These are phyloP conservation scores for Septoria linicola DNA, from an alignment of 2,329 filamentous ascomycete genomes.

Conservation along the genomic window DNA sequence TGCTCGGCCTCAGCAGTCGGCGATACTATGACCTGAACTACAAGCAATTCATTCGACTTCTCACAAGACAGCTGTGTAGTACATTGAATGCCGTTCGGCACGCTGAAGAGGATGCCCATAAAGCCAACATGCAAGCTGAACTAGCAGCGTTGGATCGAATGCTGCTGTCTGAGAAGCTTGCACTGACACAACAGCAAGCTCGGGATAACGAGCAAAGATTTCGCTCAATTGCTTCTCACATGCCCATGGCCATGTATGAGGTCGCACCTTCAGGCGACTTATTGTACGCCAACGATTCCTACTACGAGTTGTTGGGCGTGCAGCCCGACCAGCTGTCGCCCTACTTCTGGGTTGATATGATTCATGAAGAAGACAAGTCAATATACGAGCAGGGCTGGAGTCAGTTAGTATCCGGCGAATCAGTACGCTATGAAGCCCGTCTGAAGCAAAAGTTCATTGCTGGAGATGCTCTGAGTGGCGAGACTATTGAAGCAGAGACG, in stretches of 20 bases:
- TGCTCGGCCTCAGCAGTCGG: conserved; percentile 40
- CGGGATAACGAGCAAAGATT: conserved; percentile 37
- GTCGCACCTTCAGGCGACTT: conserved; percentile 37
- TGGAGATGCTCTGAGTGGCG: conserved; percentile 18
- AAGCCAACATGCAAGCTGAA: conserved; percentile 17
- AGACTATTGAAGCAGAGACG: conserved; percentile 21
- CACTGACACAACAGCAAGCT: conserved; percentile 26
- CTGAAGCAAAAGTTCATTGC: conserved; percentile 19
- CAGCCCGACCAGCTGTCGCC: conserved; percentile 17
- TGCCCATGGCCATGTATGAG: conserved; percentile 43
- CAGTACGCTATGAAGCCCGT: conserved; percentile 36
- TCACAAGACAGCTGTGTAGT: conserved; percentile 30
- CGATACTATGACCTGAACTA: conserved; percentile 37
- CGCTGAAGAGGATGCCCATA: conserved; percentile 20
- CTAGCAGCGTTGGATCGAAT: conserved; percentile 20
- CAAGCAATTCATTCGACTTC: conserved; percentile 37
- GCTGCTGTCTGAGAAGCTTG: conserved; percentile 27
- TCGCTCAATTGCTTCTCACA: conserved; percentile 40
- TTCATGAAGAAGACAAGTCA: conserved; percentile 11
- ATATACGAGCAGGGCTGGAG: conserved; percentile 23
- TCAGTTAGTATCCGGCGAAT: conserved; percentile 22
- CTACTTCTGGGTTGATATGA: conserved; percentile 14
- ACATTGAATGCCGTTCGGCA: conserved; percentile 36
- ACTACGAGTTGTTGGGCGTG: conserved; percentile 35
- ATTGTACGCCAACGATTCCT: conserved; percentile 41